Evolutionary conservation across 2,329 filamentous ascomycete species (phyloP).

Genomic region (Lachnellula willkommii): DNA sequence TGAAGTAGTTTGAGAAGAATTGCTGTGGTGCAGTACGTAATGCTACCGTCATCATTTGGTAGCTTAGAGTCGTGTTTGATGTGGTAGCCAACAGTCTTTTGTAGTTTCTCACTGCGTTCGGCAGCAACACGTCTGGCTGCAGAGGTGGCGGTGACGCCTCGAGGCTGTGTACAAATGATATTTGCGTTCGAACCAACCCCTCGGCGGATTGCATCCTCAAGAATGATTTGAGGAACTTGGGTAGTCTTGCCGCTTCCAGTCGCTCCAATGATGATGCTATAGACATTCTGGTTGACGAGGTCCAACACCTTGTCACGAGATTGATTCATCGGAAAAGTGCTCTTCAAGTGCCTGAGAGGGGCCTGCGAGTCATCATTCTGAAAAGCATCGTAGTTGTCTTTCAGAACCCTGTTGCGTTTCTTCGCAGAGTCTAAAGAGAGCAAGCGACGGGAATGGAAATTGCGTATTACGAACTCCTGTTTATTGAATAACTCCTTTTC

Average conservation of each 20-base stretch:
- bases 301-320: slow-evolving; percentile 81
- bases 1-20: slow-evolving; percentile 81
- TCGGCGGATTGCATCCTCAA: slow-evolving; percentile 76
- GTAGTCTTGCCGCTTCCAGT: slow-evolving; percentile 95
- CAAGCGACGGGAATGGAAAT: background rate
- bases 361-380: background rate
- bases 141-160: slow-evolving; percentile 86
- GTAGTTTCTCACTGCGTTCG: slow-evolving; percentile 73
- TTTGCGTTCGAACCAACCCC: slow-evolving; percentile 71
- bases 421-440: background rate
- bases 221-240: slow-evolving; percentile 89
- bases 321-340: slow-evolving; percentile 67
- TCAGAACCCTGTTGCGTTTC: background rate
- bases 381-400: background rate
- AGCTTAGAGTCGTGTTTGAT: slow-evolving; percentile 83
- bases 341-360: background rate
- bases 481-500: background rate
- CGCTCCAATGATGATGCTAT: slow-evolving; percentile 92
- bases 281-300: slow-evolving; percentile 70
- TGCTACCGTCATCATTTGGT: slow-evolving; percentile 56
- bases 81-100: slow-evolving; percentile 80
- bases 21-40: slow-evolving; percentile 92
- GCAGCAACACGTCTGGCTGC: slow-evolving; percentile 89
- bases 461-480: background rate
- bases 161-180: slow-evolving; percentile 90